Conservation (phyloP, 225 moss, liverwort and hornwort species). For the Antitrichia curtipendula region DNA sequence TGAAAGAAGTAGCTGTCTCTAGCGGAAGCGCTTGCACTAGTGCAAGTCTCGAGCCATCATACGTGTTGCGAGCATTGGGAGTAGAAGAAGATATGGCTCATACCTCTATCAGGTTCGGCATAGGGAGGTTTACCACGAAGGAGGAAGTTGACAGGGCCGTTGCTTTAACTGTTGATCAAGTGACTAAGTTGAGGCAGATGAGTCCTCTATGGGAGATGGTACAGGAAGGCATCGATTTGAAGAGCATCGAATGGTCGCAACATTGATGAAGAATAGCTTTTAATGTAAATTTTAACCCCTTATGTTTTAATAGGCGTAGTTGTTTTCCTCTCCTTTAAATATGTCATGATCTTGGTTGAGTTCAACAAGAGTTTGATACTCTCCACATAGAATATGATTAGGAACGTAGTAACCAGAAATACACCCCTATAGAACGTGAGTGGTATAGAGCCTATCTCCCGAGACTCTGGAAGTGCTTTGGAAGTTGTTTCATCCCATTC, state of each 20-base stretch:
- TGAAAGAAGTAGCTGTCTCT: slow-evolving; percentile 96
- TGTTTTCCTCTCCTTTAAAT: background rate
- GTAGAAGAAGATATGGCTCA: slow-evolving; percentile 99
- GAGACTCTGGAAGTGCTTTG: background rate
- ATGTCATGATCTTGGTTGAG: background rate
- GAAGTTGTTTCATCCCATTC: background rate
- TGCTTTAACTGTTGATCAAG: slow-evolving; percentile 66
- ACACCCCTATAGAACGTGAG: background rate
- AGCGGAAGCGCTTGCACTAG: slow-evolving; percentile 97
- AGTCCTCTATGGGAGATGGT: slow-evolving; percentile 99
- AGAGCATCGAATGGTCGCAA: slow-evolving; percentile 81
- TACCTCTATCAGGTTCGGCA: slow-evolving; percentile 90
- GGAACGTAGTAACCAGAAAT: background rate
- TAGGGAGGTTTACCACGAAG: slow-evolving; percentile 81
- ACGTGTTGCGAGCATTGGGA: slow-evolving; percentile 87
- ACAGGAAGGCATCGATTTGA: slow-evolving; percentile 94
- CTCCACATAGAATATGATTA: background rate
- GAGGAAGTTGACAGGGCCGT: slow-evolving; percentile 82
- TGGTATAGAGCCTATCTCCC: background rate
- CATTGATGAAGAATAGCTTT: slow-evolving; percentile 7
- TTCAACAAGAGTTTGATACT: background rate
- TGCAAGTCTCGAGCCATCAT: slow-evolving; percentile 94
- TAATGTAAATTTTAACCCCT: background rate
- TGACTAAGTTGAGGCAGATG: slow-evolving; percentile 81
- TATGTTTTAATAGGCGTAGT: background rate